These are phyloP conservation scores for Verticillium zaregamsianum DNA, from an alignment of 2,329 filamentous ascomycete species.

Conservation along the genomic window DNA sequence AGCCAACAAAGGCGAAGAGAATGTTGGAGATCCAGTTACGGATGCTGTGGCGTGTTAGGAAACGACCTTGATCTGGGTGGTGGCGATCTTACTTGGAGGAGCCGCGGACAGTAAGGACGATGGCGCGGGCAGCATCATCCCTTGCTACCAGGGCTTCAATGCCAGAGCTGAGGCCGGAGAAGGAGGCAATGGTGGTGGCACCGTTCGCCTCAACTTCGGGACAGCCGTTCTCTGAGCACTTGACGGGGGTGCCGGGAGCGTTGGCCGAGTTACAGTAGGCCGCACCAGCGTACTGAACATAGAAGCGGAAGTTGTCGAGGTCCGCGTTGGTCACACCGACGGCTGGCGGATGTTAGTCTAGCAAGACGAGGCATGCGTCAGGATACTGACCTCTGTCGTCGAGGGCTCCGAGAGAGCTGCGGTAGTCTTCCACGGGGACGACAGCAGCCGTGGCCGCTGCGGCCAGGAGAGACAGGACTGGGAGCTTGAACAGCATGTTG, in stretches of 20 bases:
- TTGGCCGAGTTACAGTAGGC: slow-evolving; percentile 49
- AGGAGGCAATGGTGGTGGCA: slow-evolving; percentile 36
- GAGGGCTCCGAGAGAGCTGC: slow-evolving; percentile 13
- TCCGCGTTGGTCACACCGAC: slow-evolving; percentile 23
- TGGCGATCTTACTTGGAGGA: slow-evolving; percentile 32
- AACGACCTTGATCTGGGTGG: not conserved
- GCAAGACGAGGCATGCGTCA: too few species aligned
- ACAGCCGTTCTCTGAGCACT: slow-evolving; percentile 40
- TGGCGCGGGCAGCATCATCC: slow-evolving; percentile 43
- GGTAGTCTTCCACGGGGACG: slow-evolving; percentile 6
- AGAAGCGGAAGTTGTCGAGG: slow-evolving; percentile 39
- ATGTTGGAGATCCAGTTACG: slow-evolving; percentile 60
- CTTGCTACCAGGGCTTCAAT: slow-evolving; percentile 47
- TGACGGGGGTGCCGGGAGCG: slow-evolving; percentile 31
- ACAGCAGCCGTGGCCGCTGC: slow-evolving; percentile 8
- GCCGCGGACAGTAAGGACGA: slow-evolving; percentile 59
- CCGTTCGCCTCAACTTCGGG: slow-evolving; percentile 36
- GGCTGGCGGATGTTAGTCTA: slow-evolving; percentile 2
- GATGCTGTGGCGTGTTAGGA: slow-evolving; percentile 20
- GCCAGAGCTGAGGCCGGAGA: slow-evolving; percentile 37
- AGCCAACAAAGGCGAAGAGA: slow-evolving; percentile 23
- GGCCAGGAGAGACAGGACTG: slow-evolving; percentile 11
- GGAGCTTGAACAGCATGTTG: slow-evolving; percentile 14
- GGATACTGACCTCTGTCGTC: slow-evolving; percentile 27
- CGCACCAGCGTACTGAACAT: slow-evolving; percentile 46